Conservation (phyloP, 2,329 filamentous ascomycete genomes). For the Didymella exigua region DNA sequence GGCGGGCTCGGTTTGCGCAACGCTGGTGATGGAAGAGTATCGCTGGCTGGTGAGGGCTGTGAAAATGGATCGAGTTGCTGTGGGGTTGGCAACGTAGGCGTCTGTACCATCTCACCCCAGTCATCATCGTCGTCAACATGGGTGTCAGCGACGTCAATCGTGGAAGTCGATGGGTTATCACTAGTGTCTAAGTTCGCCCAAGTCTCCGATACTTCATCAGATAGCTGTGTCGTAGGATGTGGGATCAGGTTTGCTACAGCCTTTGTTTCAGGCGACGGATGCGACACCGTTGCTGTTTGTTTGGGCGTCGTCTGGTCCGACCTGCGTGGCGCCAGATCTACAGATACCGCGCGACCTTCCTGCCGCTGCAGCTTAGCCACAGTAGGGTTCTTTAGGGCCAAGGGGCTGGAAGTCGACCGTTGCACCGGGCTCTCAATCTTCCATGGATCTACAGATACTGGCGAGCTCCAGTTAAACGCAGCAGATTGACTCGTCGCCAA, state of each 20-base stretch:
- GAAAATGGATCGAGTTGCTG: conserved; percentile 21
- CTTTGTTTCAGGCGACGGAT: conserved; percentile 20
- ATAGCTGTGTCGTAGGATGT: conserved; percentile 11
- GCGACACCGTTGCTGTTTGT: conserved; percentile 19
- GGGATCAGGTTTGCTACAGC: conserved; percentile 20
- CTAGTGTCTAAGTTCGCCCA: conserved; percentile 24
- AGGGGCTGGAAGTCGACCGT: conserved; percentile 26
- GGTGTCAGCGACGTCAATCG: background rate
- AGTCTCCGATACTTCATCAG: conserved; percentile 18
- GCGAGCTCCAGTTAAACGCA: conserved; percentile 46
- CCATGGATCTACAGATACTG: conserved; percentile 30
- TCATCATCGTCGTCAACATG: conserved; percentile 44
- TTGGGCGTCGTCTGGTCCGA: conserved; percentile 19
- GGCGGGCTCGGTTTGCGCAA: conserved; percentile 20
- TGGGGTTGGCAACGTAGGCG: conserved; percentile 35
- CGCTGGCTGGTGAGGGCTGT: conserved; percentile 13
- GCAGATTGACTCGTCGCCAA: conserved; percentile 28
- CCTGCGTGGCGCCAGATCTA: conserved; percentile 24
- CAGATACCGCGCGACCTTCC: conserved; percentile 27
- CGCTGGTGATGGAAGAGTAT: conserved; percentile 16
- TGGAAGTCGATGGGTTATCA: conserved; percentile 18
- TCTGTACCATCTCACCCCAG: conserved; percentile 50
- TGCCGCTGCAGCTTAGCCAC: conserved; percentile 25
- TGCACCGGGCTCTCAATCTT: conserved; percentile 21
- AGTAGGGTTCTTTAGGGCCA: conserved; percentile 21